Evolutionary conservation across 2,329 filamentous ascomycete genomes (phyloP), one percentile per base, ranked within the genome.

Genomic region (Alternaria arbusti): DNA sequence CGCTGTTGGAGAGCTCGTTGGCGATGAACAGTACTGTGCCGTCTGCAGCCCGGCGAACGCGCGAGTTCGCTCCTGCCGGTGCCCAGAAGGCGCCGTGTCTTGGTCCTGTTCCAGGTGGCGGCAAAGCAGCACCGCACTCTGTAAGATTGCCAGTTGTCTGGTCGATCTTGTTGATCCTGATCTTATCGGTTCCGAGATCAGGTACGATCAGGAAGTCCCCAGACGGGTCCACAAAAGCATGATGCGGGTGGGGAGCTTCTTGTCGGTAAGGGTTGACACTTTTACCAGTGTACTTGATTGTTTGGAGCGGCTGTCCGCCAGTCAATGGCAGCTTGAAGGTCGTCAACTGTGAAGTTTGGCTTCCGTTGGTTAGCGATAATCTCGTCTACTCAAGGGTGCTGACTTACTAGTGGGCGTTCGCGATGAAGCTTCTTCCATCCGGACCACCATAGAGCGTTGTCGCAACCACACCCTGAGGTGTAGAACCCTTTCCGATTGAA

Each of bases 221-320:
- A 0, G 84, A 84, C 0, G 83, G 84, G 64, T 85, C 86, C 11
- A 80, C 75, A 68, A 85, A 81, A 6, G 82, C 82, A 17, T 84
- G 81, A 75, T 88, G 86, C 8, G 86, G 86, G 68, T 88, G 86
- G 6, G 86, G 81, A 6, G 81, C 82, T 60, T 87, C 83, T 72
- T 89, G 87, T n/a, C 86, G 83, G 28, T 70, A 74, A 5, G 83
- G 76, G 49, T 81, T 78, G 11, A 84, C 80, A 0, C 85, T 85
- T 0, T 80, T 79, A 6, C 68, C 69, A 3, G 69, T 76, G 44
- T 72, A 78, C 54, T 75, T 74, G 20, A 79, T 22, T 8, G 72
- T 70, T 52, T 78, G 74, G 1, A 76, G 67, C 8, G 74, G 68
- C 54, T 72, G 68, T 15, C 70, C 70, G 22, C 69, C 70, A 32